Conservation (phyloP, 177 flowering plant species). For the Tripterygium wilfordii region DNA sequence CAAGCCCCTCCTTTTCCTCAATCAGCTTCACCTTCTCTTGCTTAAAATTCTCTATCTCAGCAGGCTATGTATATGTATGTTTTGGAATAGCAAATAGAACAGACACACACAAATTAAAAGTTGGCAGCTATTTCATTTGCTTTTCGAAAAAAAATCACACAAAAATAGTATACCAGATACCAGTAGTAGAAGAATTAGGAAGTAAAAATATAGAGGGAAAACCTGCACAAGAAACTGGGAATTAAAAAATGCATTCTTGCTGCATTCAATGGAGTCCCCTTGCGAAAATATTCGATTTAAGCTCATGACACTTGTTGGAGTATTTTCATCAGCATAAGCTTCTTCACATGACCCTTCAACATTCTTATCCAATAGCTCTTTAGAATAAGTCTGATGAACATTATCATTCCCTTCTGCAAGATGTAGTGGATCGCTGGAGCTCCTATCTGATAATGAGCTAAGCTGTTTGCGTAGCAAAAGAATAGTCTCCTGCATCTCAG, state of each 20-base stretch:
- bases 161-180: neutral
- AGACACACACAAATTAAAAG: neutral
- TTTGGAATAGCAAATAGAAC: too few relatives aligned
- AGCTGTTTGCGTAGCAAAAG: conserved; percentile 60
- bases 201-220: neutral
- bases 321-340: conserved; percentile 31
- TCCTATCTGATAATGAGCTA: conserved; percentile 30
- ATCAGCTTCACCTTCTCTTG: conserved; percentile 50
- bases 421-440: conserved; percentile 15
- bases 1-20: conserved; percentile 72
- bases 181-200: neutral
- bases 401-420: conserved; percentile 13
- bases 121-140: too few relatives aligned
- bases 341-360: conserved; percentile 29
- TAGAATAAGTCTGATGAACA: conserved; percentile 11
- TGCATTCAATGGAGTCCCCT: conserved; percentile 42
- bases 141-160: neutral
- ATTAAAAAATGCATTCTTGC: conserved; percentile 18
- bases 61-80: conserved; percentile 38
- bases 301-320: conserved; percentile 52
- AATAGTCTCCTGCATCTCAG: conserved; percentile 77
- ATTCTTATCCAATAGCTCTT: conserved; percentile 20
- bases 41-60: conserved; percentile 67
- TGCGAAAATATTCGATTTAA: conserved; percentile 39
- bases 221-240: conserved; percentile 61